Percentiles rank a stretch among this genome's conserved stretches.
Evolutionary conservation across 1,284 basidiomycete genomes (phyloP).

Genomic region (Microbotryum lychnidis-dioicae): DNA sequence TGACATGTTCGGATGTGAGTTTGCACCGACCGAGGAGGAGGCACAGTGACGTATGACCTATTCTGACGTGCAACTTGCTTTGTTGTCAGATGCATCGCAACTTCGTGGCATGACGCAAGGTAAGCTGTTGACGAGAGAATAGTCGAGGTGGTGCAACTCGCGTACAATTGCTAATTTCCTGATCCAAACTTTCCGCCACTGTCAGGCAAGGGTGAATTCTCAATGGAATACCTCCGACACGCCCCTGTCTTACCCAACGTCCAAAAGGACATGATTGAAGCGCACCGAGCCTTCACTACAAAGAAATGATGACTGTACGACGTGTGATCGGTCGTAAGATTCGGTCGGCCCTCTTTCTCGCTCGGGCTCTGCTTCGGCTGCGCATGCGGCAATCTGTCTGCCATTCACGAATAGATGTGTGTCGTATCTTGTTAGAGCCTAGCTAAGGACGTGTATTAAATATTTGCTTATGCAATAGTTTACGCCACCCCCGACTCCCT

Average conservation of each 20-base stretch:
- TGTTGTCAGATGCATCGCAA: slow-evolving; percentile 58
- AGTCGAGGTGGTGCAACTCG: neutral
- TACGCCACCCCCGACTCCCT: too few species aligned
- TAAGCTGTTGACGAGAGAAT: slow-evolving; percentile 13
- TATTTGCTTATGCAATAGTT: too few species aligned
- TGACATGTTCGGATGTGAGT: slow-evolving; percentile 87
- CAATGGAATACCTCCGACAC: slow-evolving; percentile 45
- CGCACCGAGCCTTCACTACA: slow-evolving; percentile 48
- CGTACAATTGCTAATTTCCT: slow-evolving; percentile 31
- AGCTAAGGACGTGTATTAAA: too few species aligned
- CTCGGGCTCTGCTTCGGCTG: too few species aligned
- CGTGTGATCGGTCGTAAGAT: too few species aligned
- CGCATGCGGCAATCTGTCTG: too few species aligned
- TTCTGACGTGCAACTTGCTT: neutral
- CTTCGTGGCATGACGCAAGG: slow-evolving; percentile 83
- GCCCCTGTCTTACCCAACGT: slow-evolving; percentile 79
- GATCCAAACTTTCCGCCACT: neutral
- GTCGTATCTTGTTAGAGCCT: too few species aligned
- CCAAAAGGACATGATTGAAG: slow-evolving; percentile 72
- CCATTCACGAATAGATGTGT: too few species aligned
- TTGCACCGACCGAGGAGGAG: neutral
- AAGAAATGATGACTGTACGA: slow-evolving; percentile 1
- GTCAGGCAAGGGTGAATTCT: slow-evolving; percentile 61
- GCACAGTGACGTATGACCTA: neutral
- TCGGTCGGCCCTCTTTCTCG: too few species aligned